Evolutionary conservation across 164 flowering plant genomes (phyloP), one percentile per base, ranked within the genome.

Genomic region (Macadamia integrifolia): DNA sequence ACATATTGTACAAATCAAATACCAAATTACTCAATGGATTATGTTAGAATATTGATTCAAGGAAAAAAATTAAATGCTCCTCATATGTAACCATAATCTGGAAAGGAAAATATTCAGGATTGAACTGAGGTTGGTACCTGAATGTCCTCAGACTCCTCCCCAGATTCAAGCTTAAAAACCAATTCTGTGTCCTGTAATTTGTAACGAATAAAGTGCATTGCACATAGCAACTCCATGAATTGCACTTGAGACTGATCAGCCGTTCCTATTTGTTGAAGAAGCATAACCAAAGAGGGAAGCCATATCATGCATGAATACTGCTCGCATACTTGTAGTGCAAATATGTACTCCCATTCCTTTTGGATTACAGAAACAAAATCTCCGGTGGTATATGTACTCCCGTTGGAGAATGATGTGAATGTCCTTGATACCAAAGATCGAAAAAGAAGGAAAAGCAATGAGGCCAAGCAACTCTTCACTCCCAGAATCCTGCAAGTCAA

Each of bases 141-240:
- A 68, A 88, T 75, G 64, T 58, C 50, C 52, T 82, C 77, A 28
- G 72, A 73, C 65, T 84, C 85, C 71, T 85, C 92, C 49, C 73
- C 72, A 18, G 86, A 73, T 60, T 84, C 82, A 52, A 90, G 83
- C 78, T 80, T 81, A 70, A 87, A 79, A 50, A 72, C 62, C 68
- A 91, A 74, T 68, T 87, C 96, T 44, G 95, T 93, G 74, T 85
- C 93, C 74, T 80, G 84, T 75, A 94, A 67, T 69, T 85, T 94
- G 18, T 80, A 78, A 9, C 73, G 74, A 62, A 81, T 78, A 61
- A 90, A 86, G 17, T 81, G 77, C 82, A 86, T 72, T 3, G 83
- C 83, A 66, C 83, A 50, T 18, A 80, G 76, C 71, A 83, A 65
- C 64, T 82, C 84, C 64, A 74, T 8, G 65, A 73, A 60, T 61